Percentiles rank a stretch among this genome's conserved stretches.
These are phyloP conservation scores for Paramecium tetraurelia DNA, from an alignment of 73 alveolate genomes.

Conservation along the genomic window DNA sequence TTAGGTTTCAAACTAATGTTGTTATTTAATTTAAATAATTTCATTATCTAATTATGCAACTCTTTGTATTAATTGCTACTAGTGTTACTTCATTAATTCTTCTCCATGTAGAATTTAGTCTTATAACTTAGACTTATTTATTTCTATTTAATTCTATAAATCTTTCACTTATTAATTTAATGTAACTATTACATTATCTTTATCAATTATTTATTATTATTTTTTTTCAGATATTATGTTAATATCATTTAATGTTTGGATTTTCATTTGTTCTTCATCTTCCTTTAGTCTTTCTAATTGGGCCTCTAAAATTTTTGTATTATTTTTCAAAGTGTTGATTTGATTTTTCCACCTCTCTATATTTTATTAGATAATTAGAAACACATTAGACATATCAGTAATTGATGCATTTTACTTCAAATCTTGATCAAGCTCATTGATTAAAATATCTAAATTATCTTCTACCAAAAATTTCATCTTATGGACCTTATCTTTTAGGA, in stretches of 20 bases:
- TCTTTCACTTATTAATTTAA: background rate
- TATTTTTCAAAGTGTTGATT: background rate
- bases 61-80: background rate
- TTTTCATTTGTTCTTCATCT: background rate
- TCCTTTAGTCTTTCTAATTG: background rate
- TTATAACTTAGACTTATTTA: background rate
- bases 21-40: background rate
- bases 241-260: background rate
- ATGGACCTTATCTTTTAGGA: slow-evolving; percentile 7
- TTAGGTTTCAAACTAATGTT: background rate
- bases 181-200: background rate
- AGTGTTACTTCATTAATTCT: background rate
- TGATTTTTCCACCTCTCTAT: background rate
- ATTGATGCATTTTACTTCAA: background rate
- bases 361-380: background rate
- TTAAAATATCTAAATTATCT: slow-evolving; percentile 7
- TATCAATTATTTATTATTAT: background rate
- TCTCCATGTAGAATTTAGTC: background rate
- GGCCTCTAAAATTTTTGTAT: background rate
- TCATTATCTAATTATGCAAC: background rate
- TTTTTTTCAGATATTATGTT: background rate
- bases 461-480: background rate
- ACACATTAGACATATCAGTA: background rate
- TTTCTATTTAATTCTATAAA: background rate
- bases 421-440: background rate